Percentiles rank a stretch among this genome's conserved stretches.
These are phyloP conservation scores for Paramecium primaurelia DNA, from an alignment of 73 alveolate genomes.

Conservation along the genomic window DNA sequence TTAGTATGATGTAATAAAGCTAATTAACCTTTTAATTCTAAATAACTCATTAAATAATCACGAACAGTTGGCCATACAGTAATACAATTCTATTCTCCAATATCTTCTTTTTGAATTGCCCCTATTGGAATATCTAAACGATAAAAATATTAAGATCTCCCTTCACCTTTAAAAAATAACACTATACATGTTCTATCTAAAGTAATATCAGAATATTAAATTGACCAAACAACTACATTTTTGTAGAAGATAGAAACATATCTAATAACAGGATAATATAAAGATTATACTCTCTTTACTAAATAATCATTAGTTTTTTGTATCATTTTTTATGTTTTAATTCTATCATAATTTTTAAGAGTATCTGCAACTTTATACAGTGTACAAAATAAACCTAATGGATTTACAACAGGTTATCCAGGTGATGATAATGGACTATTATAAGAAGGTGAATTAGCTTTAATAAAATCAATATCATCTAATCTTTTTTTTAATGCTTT, in stretches of 20 bases:
- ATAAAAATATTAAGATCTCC: not conserved
- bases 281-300: slow-evolving; percentile 16
- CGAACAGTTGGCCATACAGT: slow-evolving; percentile 47
- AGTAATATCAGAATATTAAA: slow-evolving; percentile 15
- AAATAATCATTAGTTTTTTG: slow-evolving; percentile 35
- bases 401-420: not conserved
- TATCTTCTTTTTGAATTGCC: not conserved
- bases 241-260: slow-evolving; percentile 18
- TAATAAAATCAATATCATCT: not conserved
- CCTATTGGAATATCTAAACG: slow-evolving; percentile 42
- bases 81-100: not conserved
- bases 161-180: slow-evolving; percentile 31
- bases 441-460: not conserved
- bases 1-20: not conserved
- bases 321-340: not conserved
- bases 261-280: slow-evolving; percentile 30
- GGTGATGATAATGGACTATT: not conserved
- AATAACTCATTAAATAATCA: slow-evolving; percentile 10
- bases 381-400: slow-evolving; percentile 39
- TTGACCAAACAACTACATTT: slow-evolving; percentile 35
- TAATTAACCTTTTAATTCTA: slow-evolving; percentile 2
- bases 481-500: not conserved
- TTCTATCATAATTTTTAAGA: slow-evolving; percentile 9
- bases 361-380: not conserved
- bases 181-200: not conserved